phyloP scores from a whole-genome alignment of 2,329 filamentous ascomycete species.

The Fusarium penzigii region DNA sequence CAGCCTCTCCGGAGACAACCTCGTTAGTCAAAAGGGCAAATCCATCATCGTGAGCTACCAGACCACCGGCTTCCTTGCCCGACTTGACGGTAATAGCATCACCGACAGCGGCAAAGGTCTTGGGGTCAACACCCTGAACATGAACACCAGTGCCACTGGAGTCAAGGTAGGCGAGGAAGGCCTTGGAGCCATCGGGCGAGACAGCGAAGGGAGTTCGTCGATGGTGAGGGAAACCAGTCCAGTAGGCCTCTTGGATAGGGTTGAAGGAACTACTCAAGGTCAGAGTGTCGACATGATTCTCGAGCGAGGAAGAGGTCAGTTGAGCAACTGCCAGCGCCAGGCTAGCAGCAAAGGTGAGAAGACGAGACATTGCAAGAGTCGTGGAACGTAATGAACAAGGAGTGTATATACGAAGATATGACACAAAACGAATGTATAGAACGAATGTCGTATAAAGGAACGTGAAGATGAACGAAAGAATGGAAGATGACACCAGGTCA shows the following conservation, averaged over 20 bases:
- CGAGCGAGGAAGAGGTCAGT: slow-evolving; percentile 27
- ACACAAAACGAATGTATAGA: slow-evolving; percentile 13
- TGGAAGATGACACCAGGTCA: slow-evolving; percentile 26
- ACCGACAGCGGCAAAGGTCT: slow-evolving; percentile 55
- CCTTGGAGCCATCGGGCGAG: slow-evolving; percentile 59
- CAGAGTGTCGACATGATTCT: slow-evolving; percentile 42
- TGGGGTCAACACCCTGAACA: slow-evolving; percentile 56
- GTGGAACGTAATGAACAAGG: slow-evolving; percentile 9
- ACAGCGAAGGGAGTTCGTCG: slow-evolving; percentile 63
- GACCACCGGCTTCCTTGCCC: slow-evolving; percentile 60
- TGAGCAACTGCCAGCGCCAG: slow-evolving; percentile 30
- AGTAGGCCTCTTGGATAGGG: slow-evolving; percentile 60
- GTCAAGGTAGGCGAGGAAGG: slow-evolving; percentile 63
- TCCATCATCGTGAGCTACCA: slow-evolving; percentile 64
- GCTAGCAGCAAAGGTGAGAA: slow-evolving; percentile 26
- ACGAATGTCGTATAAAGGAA: slow-evolving; percentile 18
- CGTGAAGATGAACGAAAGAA: slow-evolving; percentile 26
- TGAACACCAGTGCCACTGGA: slow-evolving; percentile 55
- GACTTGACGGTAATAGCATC: slow-evolving; percentile 51
- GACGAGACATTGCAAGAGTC: slow-evolving; percentile 22
- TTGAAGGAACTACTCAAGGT: slow-evolving; percentile 54
- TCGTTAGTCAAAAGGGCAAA: slow-evolving; percentile 65
- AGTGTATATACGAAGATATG: slow-evolving; percentile 1
- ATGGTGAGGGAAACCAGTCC: slow-evolving; percentile 62
- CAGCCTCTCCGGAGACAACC: slow-evolving; percentile 48